Base-by-base conservation (phyloP, 2,329 filamentous ascomycete species). In the Colletotrichum magnum region DNA sequence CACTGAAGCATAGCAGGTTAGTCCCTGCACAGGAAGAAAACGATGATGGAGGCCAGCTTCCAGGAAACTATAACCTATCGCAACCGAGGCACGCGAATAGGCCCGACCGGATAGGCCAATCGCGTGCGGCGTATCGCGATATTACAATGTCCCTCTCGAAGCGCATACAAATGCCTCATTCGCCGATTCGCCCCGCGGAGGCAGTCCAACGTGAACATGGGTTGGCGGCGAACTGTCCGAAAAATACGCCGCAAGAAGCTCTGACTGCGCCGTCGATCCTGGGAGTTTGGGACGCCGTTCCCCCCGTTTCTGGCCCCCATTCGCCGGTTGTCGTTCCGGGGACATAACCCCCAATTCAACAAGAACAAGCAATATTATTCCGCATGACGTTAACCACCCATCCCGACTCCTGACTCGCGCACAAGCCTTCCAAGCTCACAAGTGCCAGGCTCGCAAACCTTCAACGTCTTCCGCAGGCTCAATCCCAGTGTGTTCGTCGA, bases 341-440 rank as follows among this genome's bases (percentile, higher is more conserved):
- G 39, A 58, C 36, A n/a, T 58, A 26, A 45, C 53, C 26, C 45
- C 24, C 12, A 43, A 52, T 41, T n/a, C 45, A 3, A 39, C 18
- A 16, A 24, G 18, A 54, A 28, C 12, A 12, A 39, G 47, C 18
- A 26, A 13, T 18, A 16, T 45, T 18, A 16, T 45, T 1, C 52
- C 47, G 60, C 60, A 68, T 68, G 65, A 68, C 60, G 28, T 58
- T 64, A 7, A 58, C 41, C 39, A 51, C 36, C 36, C 45, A 36
- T 68, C 60, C 41, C 48, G n/a, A 24, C 32, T 28, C 39, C 60
- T 68, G 65, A 68, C 65, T 68, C 65, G 60, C 65, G 41, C 3
- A 26, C 21, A n/a, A 26, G 58, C 15, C 41, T 43, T n/a, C 13
- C 13, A 15, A 12, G 41, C 15, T 43, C 13, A 43, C 41, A 16